phyloP scores from a whole-genome alignment of 2,329 filamentous ascomycete species.

The Cercospora sp. region DNA sequence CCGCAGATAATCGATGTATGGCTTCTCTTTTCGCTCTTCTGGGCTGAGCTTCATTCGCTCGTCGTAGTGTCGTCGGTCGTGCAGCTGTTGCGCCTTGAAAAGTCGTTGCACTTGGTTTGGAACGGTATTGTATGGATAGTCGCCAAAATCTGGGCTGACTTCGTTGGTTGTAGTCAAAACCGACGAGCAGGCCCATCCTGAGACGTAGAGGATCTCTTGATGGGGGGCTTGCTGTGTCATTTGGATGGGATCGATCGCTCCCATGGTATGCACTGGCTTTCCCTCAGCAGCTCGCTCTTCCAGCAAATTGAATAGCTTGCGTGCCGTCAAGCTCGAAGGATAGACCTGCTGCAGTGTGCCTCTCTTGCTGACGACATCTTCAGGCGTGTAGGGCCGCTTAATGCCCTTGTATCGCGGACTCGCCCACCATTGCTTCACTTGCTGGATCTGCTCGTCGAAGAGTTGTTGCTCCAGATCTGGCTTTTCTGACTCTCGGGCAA shows the following conservation, averaged over 20 bases:
- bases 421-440: slow-evolving; percentile 89
- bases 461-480: slow-evolving; percentile 77
- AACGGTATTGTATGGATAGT: slow-evolving; percentile 98
- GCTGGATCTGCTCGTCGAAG: slow-evolving; percentile 77
- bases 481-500: slow-evolving; percentile 76
- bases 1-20: slow-evolving; percentile 87
- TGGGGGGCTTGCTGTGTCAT: slow-evolving; percentile 98
- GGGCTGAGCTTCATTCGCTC: slow-evolving; percentile 72
- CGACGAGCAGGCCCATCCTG: slow-evolving; percentile 95
- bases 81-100: slow-evolving; percentile 94
- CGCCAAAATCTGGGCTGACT: slow-evolving; percentile 94
- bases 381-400: slow-evolving; percentile 85
- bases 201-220: slow-evolving; percentile 94
- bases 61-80: slow-evolving; percentile 96
- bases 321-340: slow-evolving; percentile 89
- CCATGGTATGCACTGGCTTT: slow-evolving; percentile 94
- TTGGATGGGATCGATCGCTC: slow-evolving; percentile 96
- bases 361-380: slow-evolving; percentile 89
- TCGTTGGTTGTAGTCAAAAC: slow-evolving; percentile 93
- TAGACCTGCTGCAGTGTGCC: slow-evolving; percentile 85
- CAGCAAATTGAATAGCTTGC: slow-evolving; percentile 89
- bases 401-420: slow-evolving; percentile 83
- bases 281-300: slow-evolving; percentile 74
- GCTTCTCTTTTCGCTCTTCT: slow-evolving; percentile 70
- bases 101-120: slow-evolving; percentile 96